These are phyloP conservation scores for Solanum lycopersicoides DNA, from an alignment of 257 asterid genomes.

Conservation along the genomic window DNA sequence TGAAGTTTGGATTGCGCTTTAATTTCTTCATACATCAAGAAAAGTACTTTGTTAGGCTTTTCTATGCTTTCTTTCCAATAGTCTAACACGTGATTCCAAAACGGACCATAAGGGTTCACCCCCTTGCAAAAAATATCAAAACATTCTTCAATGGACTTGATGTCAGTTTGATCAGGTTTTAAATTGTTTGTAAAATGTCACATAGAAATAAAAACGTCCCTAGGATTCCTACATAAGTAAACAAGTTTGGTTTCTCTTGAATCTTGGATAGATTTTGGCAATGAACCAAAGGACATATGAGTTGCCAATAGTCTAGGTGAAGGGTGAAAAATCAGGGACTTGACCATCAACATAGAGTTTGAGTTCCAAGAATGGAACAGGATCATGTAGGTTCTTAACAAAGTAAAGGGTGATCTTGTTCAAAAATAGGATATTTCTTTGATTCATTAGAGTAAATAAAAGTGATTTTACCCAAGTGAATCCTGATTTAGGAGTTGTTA, in stretches of 20 bases:
- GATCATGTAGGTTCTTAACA: conserved; percentile 1
- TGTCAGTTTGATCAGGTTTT: background rate
- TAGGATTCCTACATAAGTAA: conserved; percentile 4
- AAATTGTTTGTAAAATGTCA: background rate
- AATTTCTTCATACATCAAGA: conserved; percentile 2
- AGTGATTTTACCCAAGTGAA: background rate
- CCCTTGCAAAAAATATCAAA: conserved; percentile 4
- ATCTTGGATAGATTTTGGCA: background rate
- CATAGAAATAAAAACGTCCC: background rate
- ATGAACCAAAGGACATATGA: background rate
- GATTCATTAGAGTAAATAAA: background rate
- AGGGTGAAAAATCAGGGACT: background rate
- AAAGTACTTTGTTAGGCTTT: background rate
- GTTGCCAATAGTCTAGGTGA: conserved; percentile 1
- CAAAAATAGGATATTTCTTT: background rate
- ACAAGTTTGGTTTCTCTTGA: background rate
- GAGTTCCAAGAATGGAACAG: conserved; percentile 4
- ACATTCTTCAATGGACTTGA: background rate
- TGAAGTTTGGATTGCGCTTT: background rate
- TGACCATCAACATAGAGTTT: background rate
- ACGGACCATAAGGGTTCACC: background rate
- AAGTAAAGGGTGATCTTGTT: conserved; percentile 3
- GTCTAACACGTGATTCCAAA: background rate
- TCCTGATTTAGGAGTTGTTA: conserved; percentile 44
- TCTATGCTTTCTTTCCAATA: background rate